A percentile compares a stretch with the other conserved stretches of the same genome.
Evolutionary conservation across 768 basidiomycete genomes (phyloP).

Genomic region (Rhizopogon salebrosus): DNA sequence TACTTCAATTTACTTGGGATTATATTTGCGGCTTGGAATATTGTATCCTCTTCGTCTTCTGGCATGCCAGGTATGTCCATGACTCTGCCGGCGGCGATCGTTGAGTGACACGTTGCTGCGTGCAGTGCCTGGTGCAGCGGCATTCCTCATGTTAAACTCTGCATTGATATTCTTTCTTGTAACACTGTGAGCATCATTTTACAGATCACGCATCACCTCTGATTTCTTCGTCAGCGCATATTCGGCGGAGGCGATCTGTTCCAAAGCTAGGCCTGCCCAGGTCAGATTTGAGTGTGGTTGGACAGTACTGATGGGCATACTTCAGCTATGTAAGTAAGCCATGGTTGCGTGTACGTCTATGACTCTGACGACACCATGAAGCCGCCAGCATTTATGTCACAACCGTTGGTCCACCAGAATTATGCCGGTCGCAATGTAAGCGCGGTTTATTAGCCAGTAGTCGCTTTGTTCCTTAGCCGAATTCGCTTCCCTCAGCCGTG

Average conservation of each 20-base stretch:
- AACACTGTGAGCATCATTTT: constrained; percentile 21
- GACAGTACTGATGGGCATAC: constrained; percentile 41
- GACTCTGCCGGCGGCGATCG: background rate
- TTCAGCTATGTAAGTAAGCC: constrained; percentile 44
- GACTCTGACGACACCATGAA: constrained; percentile 15
- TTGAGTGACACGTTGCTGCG: constrained; percentile 23
- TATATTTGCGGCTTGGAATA: constrained; percentile 56
- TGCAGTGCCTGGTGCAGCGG: constrained; percentile 42
- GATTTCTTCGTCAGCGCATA: constrained; percentile 15
- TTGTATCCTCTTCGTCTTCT: constrained; percentile 32
- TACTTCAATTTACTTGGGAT: constrained; percentile 49
- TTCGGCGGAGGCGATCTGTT: constrained; percentile 32
- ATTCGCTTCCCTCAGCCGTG: constrained; percentile 22
- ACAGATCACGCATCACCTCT: background rate
- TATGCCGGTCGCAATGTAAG: constrained; percentile 34
- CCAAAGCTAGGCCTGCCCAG: constrained; percentile 33
- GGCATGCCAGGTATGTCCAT: constrained; percentile 32
- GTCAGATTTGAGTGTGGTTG: constrained; percentile 53
- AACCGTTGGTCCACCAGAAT: constrained; percentile 34
- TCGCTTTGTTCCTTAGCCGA: background rate
- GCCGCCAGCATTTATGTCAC: constrained; percentile 47
- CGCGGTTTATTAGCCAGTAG: background rate
- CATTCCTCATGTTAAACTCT: constrained; percentile 46
- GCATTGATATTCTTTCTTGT: constrained; percentile 28
- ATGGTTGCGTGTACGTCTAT: background rate